Evolutionary conservation across 1,284 basidiomycete genomes (phyloP).

Genomic region (Xerocomus nothofagi): DNA sequence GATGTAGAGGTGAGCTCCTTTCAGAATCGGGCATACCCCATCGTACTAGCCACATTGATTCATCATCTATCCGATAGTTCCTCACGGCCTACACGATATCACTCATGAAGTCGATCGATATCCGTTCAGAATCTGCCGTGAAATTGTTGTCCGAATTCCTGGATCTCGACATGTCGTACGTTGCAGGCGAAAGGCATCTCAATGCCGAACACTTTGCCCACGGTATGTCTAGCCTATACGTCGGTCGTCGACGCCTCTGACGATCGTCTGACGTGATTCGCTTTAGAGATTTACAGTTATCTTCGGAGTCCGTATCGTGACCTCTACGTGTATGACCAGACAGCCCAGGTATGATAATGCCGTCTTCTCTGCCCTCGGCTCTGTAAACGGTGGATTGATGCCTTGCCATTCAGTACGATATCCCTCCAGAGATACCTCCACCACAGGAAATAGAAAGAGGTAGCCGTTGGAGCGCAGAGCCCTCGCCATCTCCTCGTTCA

Average conservation of each 20-base stretch:
- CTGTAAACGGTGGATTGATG: slow-evolving; percentile 5
- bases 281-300: slow-evolving; percentile 79
- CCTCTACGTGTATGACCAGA: slow-evolving; percentile 74
- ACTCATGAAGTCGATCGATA: slow-evolving; percentile 84
- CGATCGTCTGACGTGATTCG: neutral
- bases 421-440: slow-evolving; percentile 38
- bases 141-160: slow-evolving; percentile 82
- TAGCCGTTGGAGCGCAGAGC: slow-evolving; percentile 41
- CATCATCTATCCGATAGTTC: slow-evolving; percentile 45
- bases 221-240: slow-evolving; percentile 47
- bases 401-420: slow-evolving; percentile 52
- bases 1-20: slow-evolving; percentile 71
- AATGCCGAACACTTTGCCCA: slow-evolving; percentile 91
- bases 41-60: slow-evolving; percentile 13
- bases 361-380: slow-evolving; percentile 3
- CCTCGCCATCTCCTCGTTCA: slow-evolving; percentile 11
- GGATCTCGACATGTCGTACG: slow-evolving; percentile 65
- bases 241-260: neutral
- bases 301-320: slow-evolving; percentile 83
- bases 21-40: neutral
- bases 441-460: slow-evolving; percentile 35
- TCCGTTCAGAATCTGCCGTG: slow-evolving; percentile 82
- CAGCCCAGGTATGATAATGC: slow-evolving; percentile 65
- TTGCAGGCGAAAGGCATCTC: slow-evolving; percentile 52
- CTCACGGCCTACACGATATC: slow-evolving; percentile 79